Conservation (phyloP, 495 filamentous ascomycete genomes). For the Melanomma pulvis-pyrius region DNA sequence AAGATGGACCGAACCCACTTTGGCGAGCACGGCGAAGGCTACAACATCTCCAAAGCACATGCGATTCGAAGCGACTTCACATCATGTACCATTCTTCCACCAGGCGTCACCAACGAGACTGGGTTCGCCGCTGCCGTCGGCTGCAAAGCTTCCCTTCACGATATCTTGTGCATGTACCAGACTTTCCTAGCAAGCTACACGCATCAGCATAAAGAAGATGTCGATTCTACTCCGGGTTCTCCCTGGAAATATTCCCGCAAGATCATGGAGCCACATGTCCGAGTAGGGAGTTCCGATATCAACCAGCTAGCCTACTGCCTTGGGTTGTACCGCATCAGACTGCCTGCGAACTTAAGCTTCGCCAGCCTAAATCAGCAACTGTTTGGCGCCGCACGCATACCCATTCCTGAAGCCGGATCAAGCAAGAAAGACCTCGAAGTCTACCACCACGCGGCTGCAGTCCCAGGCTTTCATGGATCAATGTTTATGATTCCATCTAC, state of each 20-base stretch:
- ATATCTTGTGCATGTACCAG: constrained; percentile 6
- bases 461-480: background rate
- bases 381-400: background rate
- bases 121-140: constrained; percentile 4
- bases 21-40: background rate
- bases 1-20: constrained; percentile 4
- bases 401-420: background rate
- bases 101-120: background rate
- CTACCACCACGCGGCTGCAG: constrained; percentile 5
- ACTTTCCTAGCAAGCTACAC: constrained; percentile 1
- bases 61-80: constrained; percentile 1
- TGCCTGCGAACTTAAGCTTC: constrained; percentile 14
- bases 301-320: constrained; percentile 19
- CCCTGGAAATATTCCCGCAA: constrained; percentile 12
- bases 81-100: background rate
- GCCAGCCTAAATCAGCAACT: constrained; percentile 4
- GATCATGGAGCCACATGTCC: constrained; percentile 16
- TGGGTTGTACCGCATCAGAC: constrained; percentile 16
- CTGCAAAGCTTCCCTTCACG: constrained; percentile 9
- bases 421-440: background rate
- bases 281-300: background rate
- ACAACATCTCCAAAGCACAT: constrained; percentile 10
- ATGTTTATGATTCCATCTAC: constrained; percentile 11
- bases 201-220: constrained; percentile 9
- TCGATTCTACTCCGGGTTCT: constrained; percentile 8